Evolutionary conservation across 163 green algal species (phyloP).

Genomic region (Scenedesmus sp.): DNA sequence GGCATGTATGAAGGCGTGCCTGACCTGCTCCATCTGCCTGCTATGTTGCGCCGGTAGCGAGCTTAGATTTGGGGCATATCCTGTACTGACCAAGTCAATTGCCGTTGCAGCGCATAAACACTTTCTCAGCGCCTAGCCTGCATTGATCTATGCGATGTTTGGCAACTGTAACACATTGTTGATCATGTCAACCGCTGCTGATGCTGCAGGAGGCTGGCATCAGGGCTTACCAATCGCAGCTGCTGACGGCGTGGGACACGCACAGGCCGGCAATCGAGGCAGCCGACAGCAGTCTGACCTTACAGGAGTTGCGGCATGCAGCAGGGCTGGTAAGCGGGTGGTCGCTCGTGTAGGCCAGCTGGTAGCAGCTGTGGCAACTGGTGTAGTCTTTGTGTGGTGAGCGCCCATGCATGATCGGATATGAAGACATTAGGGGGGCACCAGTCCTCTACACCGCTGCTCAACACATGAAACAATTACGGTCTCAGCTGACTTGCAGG

Average conservation of each 20-base stretch:
- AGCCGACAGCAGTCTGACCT: background rate
- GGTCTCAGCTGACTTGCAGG: background rate
- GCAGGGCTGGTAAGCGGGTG: constrained; percentile 32
- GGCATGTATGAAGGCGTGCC: too few species aligned
- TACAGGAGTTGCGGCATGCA: constrained; percentile 14
- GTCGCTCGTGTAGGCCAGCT: background rate
- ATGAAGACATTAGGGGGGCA: too few species aligned
- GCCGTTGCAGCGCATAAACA: too few species aligned
- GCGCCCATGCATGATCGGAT: too few species aligned
- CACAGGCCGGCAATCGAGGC: background rate
- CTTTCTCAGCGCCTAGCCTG: too few species aligned
- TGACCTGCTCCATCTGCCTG: too few species aligned
- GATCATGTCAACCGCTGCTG: background rate
- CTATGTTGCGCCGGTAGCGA: too few species aligned
- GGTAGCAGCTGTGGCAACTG: background rate
- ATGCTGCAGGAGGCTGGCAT: constrained; percentile 12
- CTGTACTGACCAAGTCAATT: too few species aligned
- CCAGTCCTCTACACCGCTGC: too few species aligned
- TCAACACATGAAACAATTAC: too few species aligned
- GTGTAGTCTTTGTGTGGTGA: background rate
- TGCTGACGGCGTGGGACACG: background rate
- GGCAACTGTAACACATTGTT: background rate
- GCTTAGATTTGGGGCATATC: too few species aligned
- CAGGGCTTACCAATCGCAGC: background rate
- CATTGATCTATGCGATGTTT: too few species aligned